phyloP scores from a whole-genome alignment of 139 green algal species.

The Picochlorum sp. region DNA sequence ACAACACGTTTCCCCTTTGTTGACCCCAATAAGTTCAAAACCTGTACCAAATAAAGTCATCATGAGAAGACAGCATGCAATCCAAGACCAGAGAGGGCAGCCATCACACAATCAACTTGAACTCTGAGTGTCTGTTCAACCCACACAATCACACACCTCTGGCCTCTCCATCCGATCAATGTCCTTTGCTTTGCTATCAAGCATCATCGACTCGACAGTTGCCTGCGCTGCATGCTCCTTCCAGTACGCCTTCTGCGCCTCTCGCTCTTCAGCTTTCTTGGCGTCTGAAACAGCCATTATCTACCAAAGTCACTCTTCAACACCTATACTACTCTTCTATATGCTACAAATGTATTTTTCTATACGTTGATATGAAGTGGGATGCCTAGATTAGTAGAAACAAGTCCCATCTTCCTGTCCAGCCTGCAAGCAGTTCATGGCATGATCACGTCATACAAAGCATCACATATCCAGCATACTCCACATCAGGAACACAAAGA shows the following conservation, averaged over 20 bases:
- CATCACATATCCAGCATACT: too few relatives aligned
- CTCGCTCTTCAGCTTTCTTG: slow-evolving; percentile 33
- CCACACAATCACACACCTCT: slow-evolving; percentile 49
- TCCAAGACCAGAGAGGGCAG: too few relatives aligned
- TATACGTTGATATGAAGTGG: too few relatives aligned
- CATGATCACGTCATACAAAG: not conserved
- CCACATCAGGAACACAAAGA: not conserved
- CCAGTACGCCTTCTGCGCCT: slow-evolving; percentile 63
- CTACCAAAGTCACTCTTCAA: too few relatives aligned
- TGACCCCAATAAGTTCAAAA: slow-evolving; percentile 60
- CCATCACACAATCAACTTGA: not conserved
- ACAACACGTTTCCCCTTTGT: slow-evolving; percentile 57
- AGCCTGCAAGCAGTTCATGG: not conserved
- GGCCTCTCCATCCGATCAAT: slow-evolving; percentile 74
- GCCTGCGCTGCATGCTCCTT: slow-evolving; percentile 51
- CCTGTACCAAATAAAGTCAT: slow-evolving; percentile 30
- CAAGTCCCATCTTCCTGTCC: not conserved
- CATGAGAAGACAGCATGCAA: too few relatives aligned
- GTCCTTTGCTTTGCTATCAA: slow-evolving; percentile 61
- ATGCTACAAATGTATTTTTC: too few relatives aligned
- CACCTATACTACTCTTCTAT: too few relatives aligned
- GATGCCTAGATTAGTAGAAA: not conserved
- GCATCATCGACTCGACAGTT: slow-evolving; percentile 84
- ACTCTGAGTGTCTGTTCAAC: not conserved
- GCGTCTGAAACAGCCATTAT: too few relatives aligned